Conservation (phyloP, 257 asterid genomes). For the Fraxinus excelsior region DNA sequence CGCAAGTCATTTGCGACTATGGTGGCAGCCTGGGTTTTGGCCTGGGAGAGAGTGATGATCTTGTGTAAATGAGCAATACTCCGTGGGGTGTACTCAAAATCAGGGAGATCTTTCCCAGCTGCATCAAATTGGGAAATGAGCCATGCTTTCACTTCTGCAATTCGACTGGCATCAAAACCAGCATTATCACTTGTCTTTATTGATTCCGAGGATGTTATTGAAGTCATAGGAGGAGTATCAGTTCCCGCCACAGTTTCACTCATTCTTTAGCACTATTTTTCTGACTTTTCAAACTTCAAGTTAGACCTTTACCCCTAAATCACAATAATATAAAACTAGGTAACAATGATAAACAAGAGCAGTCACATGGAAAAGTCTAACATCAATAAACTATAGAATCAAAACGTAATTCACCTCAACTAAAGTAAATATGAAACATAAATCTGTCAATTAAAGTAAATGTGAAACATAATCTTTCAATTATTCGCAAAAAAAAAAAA, state of each 20-base stretch:
- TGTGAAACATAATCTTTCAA: too few species aligned
- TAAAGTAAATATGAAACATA: not conserved
- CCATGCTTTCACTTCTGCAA: constrained; percentile 4
- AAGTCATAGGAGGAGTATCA: constrained; percentile 52
- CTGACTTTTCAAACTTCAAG: constrained; percentile 24
- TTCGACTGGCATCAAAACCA: constrained; percentile 21
- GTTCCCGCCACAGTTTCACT: constrained; percentile 58
- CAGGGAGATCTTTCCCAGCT: constrained; percentile 80
- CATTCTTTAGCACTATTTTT: constrained; percentile 43
- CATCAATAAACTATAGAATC: too few species aligned
- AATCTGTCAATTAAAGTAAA: too few species aligned
- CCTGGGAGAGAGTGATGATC: not conserved
- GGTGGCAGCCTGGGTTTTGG: constrained; percentile 65
- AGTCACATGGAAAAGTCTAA: too few species aligned
- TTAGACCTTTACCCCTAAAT: constrained; percentile 22
- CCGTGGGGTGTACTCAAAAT: constrained; percentile 85
- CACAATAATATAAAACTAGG: too few species aligned
- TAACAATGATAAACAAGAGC: too few species aligned
- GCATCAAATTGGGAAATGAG: not conserved
- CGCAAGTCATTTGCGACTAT: constrained; percentile 90
- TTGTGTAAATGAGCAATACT: constrained; percentile 61
- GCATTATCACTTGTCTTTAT: constrained; percentile 53
- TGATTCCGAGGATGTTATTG: constrained; percentile 47
- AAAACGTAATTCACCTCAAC: too few species aligned
- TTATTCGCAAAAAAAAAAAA: too few species aligned